Evolutionary conservation across 1,284 basidiomycete species (phyloP).

Genomic region (Taiwanofungus camphoratus): DNA sequence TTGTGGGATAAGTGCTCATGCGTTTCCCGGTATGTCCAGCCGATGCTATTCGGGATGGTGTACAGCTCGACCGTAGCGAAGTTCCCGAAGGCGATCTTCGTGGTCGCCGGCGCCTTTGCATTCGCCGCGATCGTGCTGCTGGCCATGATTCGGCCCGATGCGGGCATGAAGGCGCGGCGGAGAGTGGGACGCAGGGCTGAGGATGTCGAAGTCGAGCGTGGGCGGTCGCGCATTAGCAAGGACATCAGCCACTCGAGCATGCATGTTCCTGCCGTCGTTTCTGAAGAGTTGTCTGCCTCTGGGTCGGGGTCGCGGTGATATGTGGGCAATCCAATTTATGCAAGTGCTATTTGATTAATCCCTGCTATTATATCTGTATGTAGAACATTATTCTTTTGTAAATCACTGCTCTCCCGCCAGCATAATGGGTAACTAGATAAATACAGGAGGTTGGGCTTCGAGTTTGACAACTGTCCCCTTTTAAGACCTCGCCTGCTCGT

Average conservation of each 20-base stretch:
- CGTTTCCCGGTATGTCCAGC: constrained; percentile 43
- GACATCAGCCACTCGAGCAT: constrained; percentile 23
- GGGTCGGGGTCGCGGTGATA: background rate
- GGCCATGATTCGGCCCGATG: constrained; percentile 44
- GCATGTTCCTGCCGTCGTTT: background rate
- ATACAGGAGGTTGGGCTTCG: too few species aligned
- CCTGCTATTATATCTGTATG: background rate
- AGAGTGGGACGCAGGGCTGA: constrained; percentile 10
- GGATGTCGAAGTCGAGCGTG: constrained; percentile 27
- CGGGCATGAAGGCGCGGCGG: constrained; percentile 15
- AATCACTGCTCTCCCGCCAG: too few species aligned
- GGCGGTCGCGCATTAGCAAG: constrained; percentile 32
- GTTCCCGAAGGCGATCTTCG: constrained; percentile 65
- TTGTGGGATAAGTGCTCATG: background rate
- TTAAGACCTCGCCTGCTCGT: too few species aligned
- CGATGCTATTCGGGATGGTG: constrained; percentile 62
- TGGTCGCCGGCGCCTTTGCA: constrained; percentile 45
- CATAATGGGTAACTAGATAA: too few species aligned
- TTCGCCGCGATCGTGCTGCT: constrained; percentile 42
- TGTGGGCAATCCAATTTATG: background rate
- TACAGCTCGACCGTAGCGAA: constrained; percentile 61
- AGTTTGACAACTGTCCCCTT: too few species aligned
- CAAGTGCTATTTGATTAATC: background rate
- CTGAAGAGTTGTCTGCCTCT: background rate
- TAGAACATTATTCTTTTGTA: background rate